These are phyloP conservation scores for Heliamphora pulchella DNA, from an alignment of 179 eudicot species.

Conservation along the genomic window DNA sequence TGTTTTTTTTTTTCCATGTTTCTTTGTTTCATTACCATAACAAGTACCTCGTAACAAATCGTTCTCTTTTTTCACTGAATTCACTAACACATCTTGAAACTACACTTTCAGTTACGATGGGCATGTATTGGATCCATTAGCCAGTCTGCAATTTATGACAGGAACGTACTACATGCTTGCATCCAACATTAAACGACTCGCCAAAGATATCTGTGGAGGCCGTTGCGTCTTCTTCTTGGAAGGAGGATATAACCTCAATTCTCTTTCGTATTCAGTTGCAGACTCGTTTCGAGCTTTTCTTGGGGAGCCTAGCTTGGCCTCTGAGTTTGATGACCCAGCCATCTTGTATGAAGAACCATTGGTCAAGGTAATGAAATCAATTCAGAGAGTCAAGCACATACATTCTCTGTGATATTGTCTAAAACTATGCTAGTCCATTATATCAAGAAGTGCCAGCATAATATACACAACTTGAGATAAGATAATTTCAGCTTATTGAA, in stretches of 20 bases:
- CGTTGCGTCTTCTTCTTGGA: conserved; percentile 94
- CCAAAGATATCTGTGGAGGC: conserved; percentile 81
- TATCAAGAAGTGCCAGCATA: no score
- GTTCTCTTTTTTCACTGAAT: background rate
- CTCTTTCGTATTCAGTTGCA: conserved; percentile 75
- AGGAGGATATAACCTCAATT: conserved; percentile 86
- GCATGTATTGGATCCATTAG: conserved; percentile 83
- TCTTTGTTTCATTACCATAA: background rate
- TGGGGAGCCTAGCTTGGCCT: conserved; percentile 70
- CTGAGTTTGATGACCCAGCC: conserved; percentile 60
- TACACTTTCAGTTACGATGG: conserved; percentile 62
- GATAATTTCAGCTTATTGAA: no score
- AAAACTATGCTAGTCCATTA: background rate
- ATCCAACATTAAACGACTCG: conserved; percentile 64
- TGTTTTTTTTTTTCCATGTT: background rate
- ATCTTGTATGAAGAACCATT: conserved; percentile 79
- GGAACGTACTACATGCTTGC: conserved; percentile 88
- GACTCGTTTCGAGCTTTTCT: conserved; percentile 87
- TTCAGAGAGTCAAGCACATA: conserved; percentile 57
- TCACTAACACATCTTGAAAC: background rate
- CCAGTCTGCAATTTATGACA: conserved; percentile 78
- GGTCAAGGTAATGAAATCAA: conserved; percentile 61
- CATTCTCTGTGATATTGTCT: conserved; percentile 47
- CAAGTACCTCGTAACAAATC: background rate
- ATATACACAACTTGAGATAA: no score